Base-by-base conservation (phyloP, 2,329 filamentous ascomycete species). In the Colletotrichum viniferum region DNA sequence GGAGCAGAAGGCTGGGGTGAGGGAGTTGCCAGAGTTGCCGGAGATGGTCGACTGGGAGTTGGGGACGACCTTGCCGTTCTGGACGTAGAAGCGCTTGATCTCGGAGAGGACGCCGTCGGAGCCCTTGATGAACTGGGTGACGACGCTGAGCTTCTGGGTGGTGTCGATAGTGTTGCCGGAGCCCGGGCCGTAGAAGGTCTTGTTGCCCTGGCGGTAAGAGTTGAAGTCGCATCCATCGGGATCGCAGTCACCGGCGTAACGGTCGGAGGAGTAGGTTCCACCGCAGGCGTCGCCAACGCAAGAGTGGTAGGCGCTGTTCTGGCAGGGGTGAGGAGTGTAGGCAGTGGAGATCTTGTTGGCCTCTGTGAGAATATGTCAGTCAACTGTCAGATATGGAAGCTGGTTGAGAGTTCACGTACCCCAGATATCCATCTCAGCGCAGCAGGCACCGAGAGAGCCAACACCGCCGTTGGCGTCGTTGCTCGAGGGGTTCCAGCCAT, bases 221-320 rank as follows among this genome's bases (percentile, higher is more conserved):
- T 94, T 93, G 88, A 92, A 94, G 82, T 94, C 92, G 80, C 93
- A 94, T 55, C 92, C 92, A 80, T 93, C 92, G 77, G 91, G 90
- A 82, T 94, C 93, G 82, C 93, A 94, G 73, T 89, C 84, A 69
- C 92, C 92, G 30, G 80, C 85, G 81, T 94, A 94, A 77, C 92
- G 91, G 79, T 88, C 84, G 65, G 78, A 69, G 68, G 84, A 85
- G 80, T 89, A 90, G 43, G 88, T 87, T 73, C 88, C 91, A 74
- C 90, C 90, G 78, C 90, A 92, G 7, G 74, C 74, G 76, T 89
- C 83, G 24, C 86, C 86, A 0, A 81, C 81, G 86, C 92, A 93
- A 71, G 87, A 86, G 70, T 82, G 82, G 78, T 90, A 88, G 66
- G 86, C 88, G 60, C 85, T 82, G 74, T 81, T 84, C 71, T 84